A percentile compares a stretch with the other conserved stretches of the same genome.
phyloP scores from a whole-genome alignment of 1,284 basidiomycete species.

The Papiliotrema nemorosa region DNA sequence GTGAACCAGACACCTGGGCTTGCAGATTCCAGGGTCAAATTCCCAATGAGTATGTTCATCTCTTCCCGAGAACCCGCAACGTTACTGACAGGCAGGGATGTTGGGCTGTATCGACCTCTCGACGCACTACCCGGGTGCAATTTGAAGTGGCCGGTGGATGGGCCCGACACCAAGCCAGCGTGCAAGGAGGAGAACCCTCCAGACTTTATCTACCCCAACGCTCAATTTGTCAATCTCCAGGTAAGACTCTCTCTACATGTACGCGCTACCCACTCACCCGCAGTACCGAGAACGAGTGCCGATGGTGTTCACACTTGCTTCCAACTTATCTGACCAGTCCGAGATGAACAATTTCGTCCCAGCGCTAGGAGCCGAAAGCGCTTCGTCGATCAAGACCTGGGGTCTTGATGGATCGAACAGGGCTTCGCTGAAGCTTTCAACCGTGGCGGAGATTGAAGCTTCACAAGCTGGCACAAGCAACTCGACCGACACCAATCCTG shows the following conservation, averaged over 20 bases:
- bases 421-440: slow-evolving; percentile 2
- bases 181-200: slow-evolving; percentile 15
- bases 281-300: slow-evolving; percentile 8
- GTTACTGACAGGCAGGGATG: slow-evolving; percentile 17
- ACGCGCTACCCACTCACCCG: neutral
- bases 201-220: slow-evolving; percentile 22
- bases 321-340: neutral
- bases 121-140: slow-evolving; percentile 38
- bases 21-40: slow-evolving; percentile 29
- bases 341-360: neutral
- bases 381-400: slow-evolving; percentile 2
- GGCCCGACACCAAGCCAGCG: slow-evolving; percentile 17
- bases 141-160: slow-evolving; percentile 24
- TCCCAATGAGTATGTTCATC: slow-evolving; percentile 26
- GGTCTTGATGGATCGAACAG: slow-evolving; percentile 1
- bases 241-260: slow-evolving; percentile 10
- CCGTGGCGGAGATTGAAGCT: neutral
- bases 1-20: slow-evolving; percentile 11
- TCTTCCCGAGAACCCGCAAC: neutral
- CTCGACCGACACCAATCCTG: neutral
- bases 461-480: neutral
- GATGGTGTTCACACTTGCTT: slow-evolving; percentile 2
- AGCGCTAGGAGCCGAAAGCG: neutral
- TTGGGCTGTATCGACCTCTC: slow-evolving; percentile 29
- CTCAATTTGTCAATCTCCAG: slow-evolving; percentile 25